These are phyloP conservation scores for Aspergillus caelatus DNA, from an alignment of 2,329 filamentous ascomycete species.

Conservation along the genomic window DNA sequence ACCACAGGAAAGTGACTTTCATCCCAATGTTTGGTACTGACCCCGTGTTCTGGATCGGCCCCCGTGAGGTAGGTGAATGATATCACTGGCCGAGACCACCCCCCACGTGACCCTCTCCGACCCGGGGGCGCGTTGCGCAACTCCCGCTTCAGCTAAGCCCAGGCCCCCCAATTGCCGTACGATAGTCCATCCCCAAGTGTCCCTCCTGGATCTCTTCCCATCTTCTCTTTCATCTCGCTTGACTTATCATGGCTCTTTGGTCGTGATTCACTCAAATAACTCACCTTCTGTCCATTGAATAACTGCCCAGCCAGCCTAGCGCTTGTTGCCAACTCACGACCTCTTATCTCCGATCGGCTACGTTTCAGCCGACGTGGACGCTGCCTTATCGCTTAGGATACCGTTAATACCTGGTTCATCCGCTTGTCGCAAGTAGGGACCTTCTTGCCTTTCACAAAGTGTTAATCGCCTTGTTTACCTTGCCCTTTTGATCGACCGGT, in stretches of 20 bases:
- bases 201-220: conserved; percentile 9
- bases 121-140: conserved; percentile 30
- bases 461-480: neutral
- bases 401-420: conserved; percentile 11
- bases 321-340: conserved; percentile 22
- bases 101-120: conserved; percentile 40
- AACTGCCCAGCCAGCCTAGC: conserved; percentile 15
- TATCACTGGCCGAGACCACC: conserved; percentile 42
- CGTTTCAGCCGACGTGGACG: conserved; percentile 26
- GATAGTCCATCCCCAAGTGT: conserved; percentile 6
- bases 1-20: neutral
- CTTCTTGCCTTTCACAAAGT: neutral
- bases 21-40: conserved; percentile 4
- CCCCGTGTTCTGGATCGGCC: neutral
- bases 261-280: conserved; percentile 12
- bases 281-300: conserved; percentile 12
- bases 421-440: conserved; percentile 5
- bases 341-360: conserved; percentile 47
- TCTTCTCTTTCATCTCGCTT: conserved; percentile 14
- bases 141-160: conserved; percentile 13
- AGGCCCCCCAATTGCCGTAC: conserved; percentile 4
- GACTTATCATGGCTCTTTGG: conserved; percentile 22
- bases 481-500: conserved; percentile 11
- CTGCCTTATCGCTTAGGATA: conserved; percentile 12
- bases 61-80: conserved; percentile 42